phyloP scores from a whole-genome alignment of 2,329 filamentous ascomycete genomes.

The Fusarium staphyleae region DNA sequence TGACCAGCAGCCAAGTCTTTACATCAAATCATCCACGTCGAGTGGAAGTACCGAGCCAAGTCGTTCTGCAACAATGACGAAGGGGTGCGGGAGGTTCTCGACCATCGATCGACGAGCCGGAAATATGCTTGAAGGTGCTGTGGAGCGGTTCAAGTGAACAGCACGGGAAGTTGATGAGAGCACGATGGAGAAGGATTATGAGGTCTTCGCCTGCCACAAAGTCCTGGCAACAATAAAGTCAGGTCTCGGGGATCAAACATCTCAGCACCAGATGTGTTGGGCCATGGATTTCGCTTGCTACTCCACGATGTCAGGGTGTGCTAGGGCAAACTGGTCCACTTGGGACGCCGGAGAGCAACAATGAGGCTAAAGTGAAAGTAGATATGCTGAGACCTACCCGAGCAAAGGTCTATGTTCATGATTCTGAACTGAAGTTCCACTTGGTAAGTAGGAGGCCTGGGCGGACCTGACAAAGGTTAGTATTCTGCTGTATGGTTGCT shows the following conservation, averaged over 20 bases:
- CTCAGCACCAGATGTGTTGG: not conserved
- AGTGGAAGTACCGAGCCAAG: not conserved
- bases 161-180: too few species aligned
- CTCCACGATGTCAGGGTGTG: not conserved
- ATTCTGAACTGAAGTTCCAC: not conserved
- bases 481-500: not conserved
- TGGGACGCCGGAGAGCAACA: not conserved
- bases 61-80: not conserved
- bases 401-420: not conserved
- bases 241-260: not conserved
- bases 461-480: constrained; percentile 15
- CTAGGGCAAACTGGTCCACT: constrained; percentile 1
- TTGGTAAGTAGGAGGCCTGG: not conserved
- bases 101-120: not conserved
- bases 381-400: constrained; percentile 4
- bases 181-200: not conserved
- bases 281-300: not conserved
- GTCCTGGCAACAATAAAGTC: not conserved
- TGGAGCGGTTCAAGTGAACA: constrained; percentile 10
- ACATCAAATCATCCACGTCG: not conserved
- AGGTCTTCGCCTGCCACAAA: not conserved
- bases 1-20: not conserved
- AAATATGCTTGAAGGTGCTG: not conserved
- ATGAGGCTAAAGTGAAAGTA: not conserved
- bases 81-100: not conserved